Base-by-base conservation (phyloP, 805 yeast species). In the Wickerhamomyces rabaulensis region DNA sequence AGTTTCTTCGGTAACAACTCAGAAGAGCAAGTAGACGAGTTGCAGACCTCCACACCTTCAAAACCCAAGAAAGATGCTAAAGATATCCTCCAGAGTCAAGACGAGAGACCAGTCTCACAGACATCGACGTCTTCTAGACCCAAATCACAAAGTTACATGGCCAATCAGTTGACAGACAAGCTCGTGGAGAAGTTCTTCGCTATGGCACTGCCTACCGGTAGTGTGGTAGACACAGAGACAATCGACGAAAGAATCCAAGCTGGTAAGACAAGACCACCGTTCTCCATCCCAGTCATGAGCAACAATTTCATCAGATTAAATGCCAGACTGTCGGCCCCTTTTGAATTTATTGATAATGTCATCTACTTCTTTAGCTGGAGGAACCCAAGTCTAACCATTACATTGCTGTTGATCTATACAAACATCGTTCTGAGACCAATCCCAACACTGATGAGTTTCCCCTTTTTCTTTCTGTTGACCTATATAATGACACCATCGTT, bases 401-500 rank as follows among this genome's bases (percentile, higher is more conserved):
- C 84, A 0, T 61, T 81, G 1, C 60, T 84, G 42, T 53, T 76
- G 17, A 50, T 81, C 3, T 64, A 67, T 29, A 74, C 87, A 1
- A 76, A 76, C 54, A 22, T 79, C 16, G 70, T 86, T 1, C 58
- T 87, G 42, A 78, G 78, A 46, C 96, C 96, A 2, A 60, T 78
- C 25, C 69, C 72, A 1, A 51, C 81, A 23, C 45, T 82, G 0
- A 46, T 75, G 0, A 63, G 77, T 0, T 58, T 83, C 1, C 94
- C 94, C 0, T 54, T 82, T 15, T 66, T 81, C 19, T 67, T 76
- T 45, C 49, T 83, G 2, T 33, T 33, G 20, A 33, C 36, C 4
- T 75, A 73, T 17, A 70, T 82, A 0, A 75, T 89, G 74, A 70
- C 82, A 0, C 95, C 96, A 0, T 82, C 84, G 33, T 89, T 82